Evolutionary conservation across 2,329 filamentous ascomycete genomes (phyloP), one percentile per base, ranked within the genome.

Genomic region (Monilinia fructigena): DNA sequence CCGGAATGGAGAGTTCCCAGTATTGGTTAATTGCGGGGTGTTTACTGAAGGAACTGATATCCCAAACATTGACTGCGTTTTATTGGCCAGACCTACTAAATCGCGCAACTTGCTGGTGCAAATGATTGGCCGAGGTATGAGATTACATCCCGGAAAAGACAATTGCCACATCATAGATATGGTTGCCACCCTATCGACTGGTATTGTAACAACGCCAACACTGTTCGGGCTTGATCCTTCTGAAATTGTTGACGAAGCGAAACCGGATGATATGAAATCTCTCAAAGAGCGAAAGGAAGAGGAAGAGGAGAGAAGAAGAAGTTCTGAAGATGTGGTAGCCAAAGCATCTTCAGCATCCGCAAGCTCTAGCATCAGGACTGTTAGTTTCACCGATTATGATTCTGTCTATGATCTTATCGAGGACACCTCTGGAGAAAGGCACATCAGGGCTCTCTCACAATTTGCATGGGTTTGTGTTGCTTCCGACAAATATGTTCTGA

Each of bases 1-100:
- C 78, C 90, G 85, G 70, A 83, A 81, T 2, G 85, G 88, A 10
- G 85, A 93, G 54, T 98, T 91, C 69, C 92, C 92, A 0, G 92
- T 99, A 0, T 83, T 99, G 18, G 80, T 99, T 62, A 99, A 99
- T 76, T 98, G 95, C 75, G 93, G 93, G 11, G 91, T 99, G 52
- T 98, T 97, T 74, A 98, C 94, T 0, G 95, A 99, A 79, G 95
- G 95, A 2, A 99, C 95, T 0, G 95, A 99, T 74, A 97, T 99
- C 42, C 95, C 96, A 7, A 97, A 96, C 76, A 91, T 99, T 71
- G 95, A 99, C 79, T 98, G 95, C 75, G 86, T 99, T 31, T 76
- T 99, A 11, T 83, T 99, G 11, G 93, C 90, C 4, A 83, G 95
- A 31, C 95, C 95, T 0, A 99, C 95, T 1, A 88, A 89, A 72